phyloP scores from a whole-genome alignment of 1,284 basidiomycete species.

The Ganoderma lingzhi region DNA sequence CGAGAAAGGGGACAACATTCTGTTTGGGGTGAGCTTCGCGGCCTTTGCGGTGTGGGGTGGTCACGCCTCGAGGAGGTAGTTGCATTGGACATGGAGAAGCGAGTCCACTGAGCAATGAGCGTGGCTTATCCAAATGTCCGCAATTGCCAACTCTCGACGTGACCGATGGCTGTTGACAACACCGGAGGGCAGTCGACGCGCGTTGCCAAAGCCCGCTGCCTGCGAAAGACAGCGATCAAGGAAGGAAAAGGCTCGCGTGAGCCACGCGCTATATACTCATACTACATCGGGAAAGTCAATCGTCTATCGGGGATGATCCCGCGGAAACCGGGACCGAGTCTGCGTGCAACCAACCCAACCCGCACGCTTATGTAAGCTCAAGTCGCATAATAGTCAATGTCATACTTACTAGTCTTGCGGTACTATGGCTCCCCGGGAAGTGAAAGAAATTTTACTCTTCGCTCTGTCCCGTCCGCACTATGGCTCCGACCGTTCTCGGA shows the following conservation, averaged over 20 bases:
- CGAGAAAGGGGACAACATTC: conserved; percentile 9
- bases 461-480: no score
- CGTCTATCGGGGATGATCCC: background rate
- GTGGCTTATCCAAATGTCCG: background rate
- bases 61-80: background rate
- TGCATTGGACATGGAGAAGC: background rate
- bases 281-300: background rate
- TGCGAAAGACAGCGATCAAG: background rate
- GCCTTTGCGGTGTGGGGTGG: conserved; percentile 28
- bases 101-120: background rate
- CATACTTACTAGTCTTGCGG: no score
- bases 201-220: conserved; percentile 3
- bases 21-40: conserved; percentile 31
- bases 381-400: no score
- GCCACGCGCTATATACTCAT: background rate
- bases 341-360: no score
- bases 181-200: background rate
- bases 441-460: no score
- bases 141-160: background rate
- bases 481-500: no score
- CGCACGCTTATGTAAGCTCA: no score
- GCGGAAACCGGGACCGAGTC: no score
- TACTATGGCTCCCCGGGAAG: no score
- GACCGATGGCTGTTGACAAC: conserved; percentile 1
- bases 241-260: background rate